phyloP scores from a whole-genome alignment of 2,329 filamentous ascomycete species.

The Polychaeton citri region DNA sequence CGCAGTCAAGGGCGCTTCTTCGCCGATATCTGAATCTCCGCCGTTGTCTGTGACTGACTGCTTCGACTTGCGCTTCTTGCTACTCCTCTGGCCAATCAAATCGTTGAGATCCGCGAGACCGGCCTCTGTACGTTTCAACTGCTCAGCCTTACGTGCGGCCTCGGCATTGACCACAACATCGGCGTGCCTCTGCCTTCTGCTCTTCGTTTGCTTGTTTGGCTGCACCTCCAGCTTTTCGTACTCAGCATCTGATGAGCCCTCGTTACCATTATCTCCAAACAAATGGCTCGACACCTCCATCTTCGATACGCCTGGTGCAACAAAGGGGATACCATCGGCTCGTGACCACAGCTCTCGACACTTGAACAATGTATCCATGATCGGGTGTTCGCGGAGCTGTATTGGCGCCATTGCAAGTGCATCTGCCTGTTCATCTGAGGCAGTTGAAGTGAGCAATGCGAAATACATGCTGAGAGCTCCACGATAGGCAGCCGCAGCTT shows the following conservation, averaged over 20 bases:
- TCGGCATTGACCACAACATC: slow-evolving; percentile 41
- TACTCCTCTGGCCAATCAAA: slow-evolving; percentile 36
- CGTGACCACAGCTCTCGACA: slow-evolving; percentile 70
- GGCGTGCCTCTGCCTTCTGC: slow-evolving; percentile 36
- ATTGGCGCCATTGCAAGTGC: slow-evolving; percentile 54
- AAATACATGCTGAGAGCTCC: slow-evolving; percentile 88
- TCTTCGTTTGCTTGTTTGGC: slow-evolving; percentile 24
- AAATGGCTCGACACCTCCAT: not conserved
- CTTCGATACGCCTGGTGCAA: slow-evolving; percentile 3
- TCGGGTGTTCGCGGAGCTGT: slow-evolving; percentile 76
- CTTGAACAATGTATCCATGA: slow-evolving; percentile 74
- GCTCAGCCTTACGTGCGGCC: slow-evolving; percentile 40
- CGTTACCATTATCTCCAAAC: slow-evolving; percentile 3
- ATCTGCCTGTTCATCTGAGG: slow-evolving; percentile 38
- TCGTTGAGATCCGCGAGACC: slow-evolving; percentile 59
- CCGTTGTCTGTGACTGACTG: slow-evolving; percentile 25
- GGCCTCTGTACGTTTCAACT: slow-evolving; percentile 47
- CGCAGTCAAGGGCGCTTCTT: slow-evolving; percentile 67
- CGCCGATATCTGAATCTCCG: slow-evolving; percentile 81
- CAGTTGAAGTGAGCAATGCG: slow-evolving; percentile 73
- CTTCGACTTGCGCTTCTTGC: slow-evolving; percentile 37
- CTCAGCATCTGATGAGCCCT: not conserved
- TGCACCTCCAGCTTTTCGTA: slow-evolving; percentile 1
- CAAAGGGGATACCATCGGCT: slow-evolving; percentile 47
- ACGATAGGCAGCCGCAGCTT: slow-evolving; percentile 73